phyloP scores from a whole-genome alignment of 2,329 filamentous ascomycete species.

The Ophiostoma angusticollis region DNA sequence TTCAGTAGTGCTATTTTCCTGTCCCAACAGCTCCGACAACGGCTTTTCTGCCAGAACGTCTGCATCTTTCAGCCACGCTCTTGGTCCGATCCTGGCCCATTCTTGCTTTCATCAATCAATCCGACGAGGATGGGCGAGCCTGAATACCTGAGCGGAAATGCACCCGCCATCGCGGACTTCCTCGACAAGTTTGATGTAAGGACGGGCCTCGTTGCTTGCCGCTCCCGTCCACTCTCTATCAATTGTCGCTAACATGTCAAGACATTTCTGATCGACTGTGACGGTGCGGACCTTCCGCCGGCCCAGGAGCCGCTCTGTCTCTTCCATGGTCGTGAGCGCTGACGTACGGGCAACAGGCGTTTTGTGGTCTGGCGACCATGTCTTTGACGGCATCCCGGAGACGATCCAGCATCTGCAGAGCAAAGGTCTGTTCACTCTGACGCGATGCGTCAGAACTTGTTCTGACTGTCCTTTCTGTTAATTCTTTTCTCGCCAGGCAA shows the following conservation, averaged over 20 bases:
- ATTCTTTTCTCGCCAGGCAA: constrained; percentile 74
- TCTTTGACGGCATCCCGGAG: constrained; percentile 75
- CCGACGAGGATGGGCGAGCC: constrained; percentile 17
- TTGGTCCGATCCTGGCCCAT: neutral
- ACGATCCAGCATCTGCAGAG: constrained; percentile 72
- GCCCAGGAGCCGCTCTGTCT: too few relatives aligned
- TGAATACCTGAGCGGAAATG: constrained; percentile 69
- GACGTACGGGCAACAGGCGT: too few relatives aligned
- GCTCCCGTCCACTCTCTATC: neutral
- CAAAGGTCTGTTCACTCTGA: constrained; percentile 57
- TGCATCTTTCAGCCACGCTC: too few relatives aligned
- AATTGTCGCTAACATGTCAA: constrained; percentile 25
- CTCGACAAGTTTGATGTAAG: constrained; percentile 85
- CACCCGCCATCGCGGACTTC: constrained; percentile 65
- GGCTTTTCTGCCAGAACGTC: neutral
- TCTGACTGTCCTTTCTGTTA: too few relatives aligned
- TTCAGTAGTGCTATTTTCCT: too few relatives aligned
- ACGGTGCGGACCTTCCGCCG: constrained; percentile 59
- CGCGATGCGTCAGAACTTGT: too few relatives aligned
- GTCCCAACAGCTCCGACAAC: too few relatives aligned
- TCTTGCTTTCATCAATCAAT: neutral
- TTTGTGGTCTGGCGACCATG: constrained; percentile 86
- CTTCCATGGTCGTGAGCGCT: too few relatives aligned
- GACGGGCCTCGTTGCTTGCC: constrained; percentile 12
- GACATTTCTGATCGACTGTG: constrained; percentile 93